A percentile compares a stretch with the other conserved stretches of the same genome.
These are phyloP conservation scores for Sporothrix brasiliensis DNA, from an alignment of 2,329 filamentous ascomycete species.

Conservation along the genomic window DNA sequence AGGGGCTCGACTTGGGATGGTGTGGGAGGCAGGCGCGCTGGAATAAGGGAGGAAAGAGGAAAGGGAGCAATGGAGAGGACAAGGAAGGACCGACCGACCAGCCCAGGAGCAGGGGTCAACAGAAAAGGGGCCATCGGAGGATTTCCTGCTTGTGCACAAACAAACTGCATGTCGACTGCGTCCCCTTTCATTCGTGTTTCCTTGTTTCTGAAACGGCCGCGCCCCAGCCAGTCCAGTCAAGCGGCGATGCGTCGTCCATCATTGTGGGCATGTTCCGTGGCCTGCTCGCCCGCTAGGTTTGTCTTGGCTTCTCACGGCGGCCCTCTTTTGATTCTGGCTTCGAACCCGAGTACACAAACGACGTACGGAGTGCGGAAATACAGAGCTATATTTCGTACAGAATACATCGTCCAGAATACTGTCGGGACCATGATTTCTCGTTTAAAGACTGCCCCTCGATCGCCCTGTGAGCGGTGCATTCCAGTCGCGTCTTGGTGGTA, in stretches of 20 bases:
- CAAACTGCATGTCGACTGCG: background rate
- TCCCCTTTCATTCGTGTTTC: conserved; percentile 17
- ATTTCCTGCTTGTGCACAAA: background rate
- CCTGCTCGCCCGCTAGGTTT: background rate
- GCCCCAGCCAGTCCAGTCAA: background rate
- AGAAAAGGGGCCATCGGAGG: conserved; percentile 4
- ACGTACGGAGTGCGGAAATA: background rate
- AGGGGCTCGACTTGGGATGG: background rate
- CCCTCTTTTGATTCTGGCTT: background rate
- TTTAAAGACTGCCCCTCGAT: background rate
- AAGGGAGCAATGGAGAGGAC: background rate
- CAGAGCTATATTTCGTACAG: too few relatives aligned
- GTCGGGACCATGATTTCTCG: background rate
- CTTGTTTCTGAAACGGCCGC: conserved; percentile 29
- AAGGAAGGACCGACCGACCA: background rate
- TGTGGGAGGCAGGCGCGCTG: conserved; percentile 3
- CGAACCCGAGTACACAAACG: background rate
- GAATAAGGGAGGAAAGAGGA: background rate
- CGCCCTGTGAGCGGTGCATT: background rate
- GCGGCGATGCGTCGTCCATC: background rate
- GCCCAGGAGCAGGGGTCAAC: background rate
- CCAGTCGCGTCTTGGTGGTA: conserved; percentile 21
- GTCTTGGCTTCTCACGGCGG: conserved; percentile 16
- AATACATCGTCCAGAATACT: too few relatives aligned
- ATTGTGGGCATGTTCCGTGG: too few relatives aligned